phyloP scores from a whole-genome alignment of 2,329 filamentous ascomycete species.

The Cladophialophora yegresii region DNA sequence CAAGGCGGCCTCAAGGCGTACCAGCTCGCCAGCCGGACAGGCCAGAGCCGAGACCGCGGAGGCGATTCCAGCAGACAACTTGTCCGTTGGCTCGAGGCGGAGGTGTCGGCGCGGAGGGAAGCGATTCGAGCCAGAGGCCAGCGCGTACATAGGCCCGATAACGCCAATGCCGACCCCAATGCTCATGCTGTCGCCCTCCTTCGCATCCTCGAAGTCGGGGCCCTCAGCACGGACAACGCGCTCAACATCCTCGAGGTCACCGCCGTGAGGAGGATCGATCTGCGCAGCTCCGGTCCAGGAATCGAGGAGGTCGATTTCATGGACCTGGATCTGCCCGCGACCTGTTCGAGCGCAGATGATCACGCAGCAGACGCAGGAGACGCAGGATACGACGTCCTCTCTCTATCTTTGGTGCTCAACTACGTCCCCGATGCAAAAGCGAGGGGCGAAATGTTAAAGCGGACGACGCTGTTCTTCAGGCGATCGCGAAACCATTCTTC shows the following conservation, averaged over 20 bases:
- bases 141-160: slow-evolving; percentile 6
- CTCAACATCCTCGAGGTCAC: slow-evolving; percentile 60
- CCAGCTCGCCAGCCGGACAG: slow-evolving; percentile 63
- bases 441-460: slow-evolving; percentile 81
- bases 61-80: slow-evolving; percentile 65
- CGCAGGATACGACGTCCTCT: slow-evolving; percentile 76
- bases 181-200: neutral
- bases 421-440: slow-evolving; percentile 77
- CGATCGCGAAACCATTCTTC: neutral
- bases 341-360: slow-evolving; percentile 36
- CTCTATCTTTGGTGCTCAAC: slow-evolving; percentile 88
- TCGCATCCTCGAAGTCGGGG: slow-evolving; percentile 83
- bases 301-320: slow-evolving; percentile 95
- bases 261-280: slow-evolving; percentile 68
- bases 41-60: slow-evolving; percentile 61
- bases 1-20: slow-evolving; percentile 62
- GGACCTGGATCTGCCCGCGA: slow-evolving; percentile 55
- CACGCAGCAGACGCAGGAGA: neutral
- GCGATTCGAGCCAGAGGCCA: neutral
- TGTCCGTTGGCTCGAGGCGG: slow-evolving; percentile 57
- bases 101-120: slow-evolving; percentile 18
- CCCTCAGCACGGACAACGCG: slow-evolving; percentile 79
- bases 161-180: neutral
- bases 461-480: slow-evolving; percentile 69
- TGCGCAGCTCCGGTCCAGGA: slow-evolving; percentile 75